Evolutionary conservation across 495 filamentous ascomycete genomes (phyloP).

Genomic region (Lasiosphaeria miniovina): DNA sequence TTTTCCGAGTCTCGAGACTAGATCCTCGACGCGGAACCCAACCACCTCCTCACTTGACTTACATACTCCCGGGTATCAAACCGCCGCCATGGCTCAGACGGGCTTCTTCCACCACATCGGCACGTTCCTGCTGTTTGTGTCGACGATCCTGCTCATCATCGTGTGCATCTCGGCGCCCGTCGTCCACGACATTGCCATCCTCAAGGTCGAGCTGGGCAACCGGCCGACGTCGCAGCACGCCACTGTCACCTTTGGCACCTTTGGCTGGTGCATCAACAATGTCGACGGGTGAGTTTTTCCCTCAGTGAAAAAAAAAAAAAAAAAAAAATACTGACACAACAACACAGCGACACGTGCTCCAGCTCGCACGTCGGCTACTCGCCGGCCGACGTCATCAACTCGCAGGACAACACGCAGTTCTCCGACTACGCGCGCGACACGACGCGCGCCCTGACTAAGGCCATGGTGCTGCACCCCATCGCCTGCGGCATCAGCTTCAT

Average conservation of each 20-base stretch:
- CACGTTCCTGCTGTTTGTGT: slow-evolving; percentile 55
- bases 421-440: slow-evolving; percentile 42
- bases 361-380: slow-evolving; percentile 50
- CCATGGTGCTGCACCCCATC: slow-evolving; percentile 61
- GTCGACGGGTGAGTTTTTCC: slow-evolving; percentile 18
- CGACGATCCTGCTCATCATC: slow-evolving; percentile 54
- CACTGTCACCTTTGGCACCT: slow-evolving; percentile 53
- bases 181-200: slow-evolving; percentile 47
- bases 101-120: slow-evolving; percentile 57
- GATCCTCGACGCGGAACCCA: background rate
- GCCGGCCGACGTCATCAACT: slow-evolving; percentile 41
- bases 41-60: background rate
- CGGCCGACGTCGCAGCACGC: background rate
- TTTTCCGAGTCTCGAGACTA: too few relatives aligned
- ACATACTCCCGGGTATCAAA: background rate
- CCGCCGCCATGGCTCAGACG: slow-evolving; percentile 39
- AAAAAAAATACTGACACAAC: slow-evolving; percentile 14
- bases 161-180: slow-evolving; percentile 59
- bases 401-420: slow-evolving; percentile 33
- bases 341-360: slow-evolving; percentile 44
- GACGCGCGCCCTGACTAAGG: slow-evolving; percentile 49
- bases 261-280: slow-evolving; percentile 51
- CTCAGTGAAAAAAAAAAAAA: slow-evolving; percentile 6
- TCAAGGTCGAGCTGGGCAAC: slow-evolving; percentile 47
- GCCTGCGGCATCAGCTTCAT: slow-evolving; percentile 56